Evolutionary conservation across 805 yeast genomes (phyloP).

Genomic region (Kluyveromyces wickerhamii): DNA sequence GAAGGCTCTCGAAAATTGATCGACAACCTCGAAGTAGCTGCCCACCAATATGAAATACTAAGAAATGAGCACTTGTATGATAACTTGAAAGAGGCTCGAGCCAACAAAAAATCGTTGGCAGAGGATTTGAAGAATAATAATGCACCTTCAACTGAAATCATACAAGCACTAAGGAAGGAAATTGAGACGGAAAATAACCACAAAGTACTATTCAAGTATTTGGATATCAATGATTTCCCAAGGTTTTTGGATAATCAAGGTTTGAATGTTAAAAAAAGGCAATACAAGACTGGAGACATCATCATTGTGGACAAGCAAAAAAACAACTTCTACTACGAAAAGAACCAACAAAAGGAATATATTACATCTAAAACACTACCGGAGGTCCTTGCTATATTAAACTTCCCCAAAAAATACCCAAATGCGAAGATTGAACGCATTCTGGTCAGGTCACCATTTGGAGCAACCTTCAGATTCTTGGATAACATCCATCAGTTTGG

Average conservation of each 20-base stretch:
- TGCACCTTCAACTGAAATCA: constrained; percentile 37
- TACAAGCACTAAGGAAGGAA: constrained; percentile 41
- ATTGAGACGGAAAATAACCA: constrained; percentile 39
- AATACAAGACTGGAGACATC: constrained; percentile 45
- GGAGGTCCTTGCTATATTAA: constrained; percentile 30
- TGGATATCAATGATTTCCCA: constrained; percentile 39
- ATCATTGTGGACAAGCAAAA: constrained; percentile 40
- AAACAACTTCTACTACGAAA: constrained; percentile 28
- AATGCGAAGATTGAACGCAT: constrained; percentile 17
- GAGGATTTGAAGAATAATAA: constrained; percentile 36
- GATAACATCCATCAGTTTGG: constrained; percentile 40
- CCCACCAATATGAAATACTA: constrained; percentile 41
- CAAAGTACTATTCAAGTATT: constrained; percentile 38
- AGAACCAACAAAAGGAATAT: constrained; percentile 30
- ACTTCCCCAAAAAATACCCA: constrained; percentile 25
- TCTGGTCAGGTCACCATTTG: constrained; percentile 39
- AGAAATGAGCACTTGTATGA: constrained; percentile 37
- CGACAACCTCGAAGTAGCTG: constrained; percentile 24
- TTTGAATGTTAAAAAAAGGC: constrained; percentile 15
- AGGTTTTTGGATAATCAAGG: constrained; percentile 23
- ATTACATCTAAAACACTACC: constrained; percentile 31
- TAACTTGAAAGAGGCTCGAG: constrained; percentile 31
- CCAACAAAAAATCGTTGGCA: constrained; percentile 38
- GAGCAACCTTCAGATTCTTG: constrained; percentile 32
- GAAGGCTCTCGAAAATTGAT: constrained; percentile 21